phyloP scores from a whole-genome alignment of 768 basidiomycete genomes.

The Russula foetens region DNA sequence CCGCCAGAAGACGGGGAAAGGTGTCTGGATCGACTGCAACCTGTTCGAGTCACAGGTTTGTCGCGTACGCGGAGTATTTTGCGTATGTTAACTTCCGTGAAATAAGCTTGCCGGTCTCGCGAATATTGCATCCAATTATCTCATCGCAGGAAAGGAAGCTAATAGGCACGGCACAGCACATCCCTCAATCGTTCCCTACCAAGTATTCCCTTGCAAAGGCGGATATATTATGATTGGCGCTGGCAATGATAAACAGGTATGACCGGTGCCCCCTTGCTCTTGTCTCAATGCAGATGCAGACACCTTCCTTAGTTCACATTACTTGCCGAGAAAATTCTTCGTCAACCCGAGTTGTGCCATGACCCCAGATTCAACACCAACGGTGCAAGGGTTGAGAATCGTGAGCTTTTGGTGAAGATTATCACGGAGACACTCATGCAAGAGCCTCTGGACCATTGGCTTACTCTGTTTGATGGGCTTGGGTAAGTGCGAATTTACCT shows the following conservation, averaged over 20 bases:
- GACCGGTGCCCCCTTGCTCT: not conserved
- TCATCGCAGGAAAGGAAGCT: conserved; percentile 79
- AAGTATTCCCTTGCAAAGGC: conserved; percentile 80
- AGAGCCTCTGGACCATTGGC: conserved; percentile 63
- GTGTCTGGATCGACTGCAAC: conserved; percentile 88
- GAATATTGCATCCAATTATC: conserved; percentile 90
- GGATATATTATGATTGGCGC: conserved; percentile 92
- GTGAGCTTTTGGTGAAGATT: conserved; percentile 56
- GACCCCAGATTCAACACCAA: conserved; percentile 70
- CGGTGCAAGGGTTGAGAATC: conserved; percentile 64
- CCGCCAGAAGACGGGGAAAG: conserved; percentile 74
- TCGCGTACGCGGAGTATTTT: not conserved
- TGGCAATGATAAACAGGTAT: conserved; percentile 80
- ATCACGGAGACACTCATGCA: conserved; percentile 55
- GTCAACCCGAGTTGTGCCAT: conserved; percentile 46
- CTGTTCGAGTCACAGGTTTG: conserved; percentile 84
- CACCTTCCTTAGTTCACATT: conserved; percentile 50
- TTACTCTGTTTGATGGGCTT: conserved; percentile 61
- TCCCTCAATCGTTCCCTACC: conserved; percentile 90
- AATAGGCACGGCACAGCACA: conserved; percentile 87
- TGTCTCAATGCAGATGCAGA: not conserved
- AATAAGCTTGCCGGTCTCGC: conserved; percentile 78
- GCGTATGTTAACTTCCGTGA: not conserved
- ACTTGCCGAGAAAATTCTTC: conserved; percentile 56
- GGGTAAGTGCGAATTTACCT: conserved; percentile 44